Evolutionary conservation across 2,329 filamentous ascomycete genomes (phyloP), one percentile per base, ranked within the genome.

Genomic region (Dothiorella sarmentorum): DNA sequence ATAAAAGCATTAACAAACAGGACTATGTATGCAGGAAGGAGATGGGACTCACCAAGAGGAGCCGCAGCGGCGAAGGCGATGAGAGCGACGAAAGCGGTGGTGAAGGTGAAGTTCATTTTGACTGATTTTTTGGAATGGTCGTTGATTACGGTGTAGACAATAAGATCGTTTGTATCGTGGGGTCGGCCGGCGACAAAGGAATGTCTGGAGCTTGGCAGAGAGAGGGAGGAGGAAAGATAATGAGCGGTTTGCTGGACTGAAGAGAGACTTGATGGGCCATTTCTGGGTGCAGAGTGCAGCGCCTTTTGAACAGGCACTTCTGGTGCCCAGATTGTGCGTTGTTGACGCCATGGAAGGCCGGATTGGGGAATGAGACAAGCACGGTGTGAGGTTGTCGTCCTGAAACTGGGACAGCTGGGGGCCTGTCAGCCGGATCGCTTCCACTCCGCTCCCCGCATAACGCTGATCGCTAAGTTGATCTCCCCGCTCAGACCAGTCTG

Each of bases 181-280:
- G 10, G 49, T 53, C 49, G 49, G 33, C 49, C 49, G 49, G 49
- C 49, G 49, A 53, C 49, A 51, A 51, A 53, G 49, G 49, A 53
- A 40, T 40, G 49, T 53, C 33, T 53, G 20, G 49, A 53, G 22
- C 49, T 40, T 40, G 49, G 49, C 33, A 29, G 47, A 37, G 6
- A n/a, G 13, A 15, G 20, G n/a, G 20, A 24, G 29, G 27, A 20
- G 15, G 22, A n/a, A 20, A 27, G 7, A 27, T 45, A 45, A 29
- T 29, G 47, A 40, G 49, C n/a, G n/a, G n/a, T n/a, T n/a, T n/a
- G 17, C 35, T 38, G 49, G n/a, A 51, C 18, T 38, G n/a, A 27
- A 18, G 47, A 45, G 13, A 17, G 31, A n/a, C n/a, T n/a, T 13
- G 17, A n/a, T 26, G 20, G 13, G 3, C 1, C 5, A 7, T 3